A percentile compares a stretch with the other conserved stretches of the same genome.
These are phyloP conservation scores for Blastobotrys proliferans DNA, from an alignment of 1,139 yeast genomes.

Conservation along the genomic window DNA sequence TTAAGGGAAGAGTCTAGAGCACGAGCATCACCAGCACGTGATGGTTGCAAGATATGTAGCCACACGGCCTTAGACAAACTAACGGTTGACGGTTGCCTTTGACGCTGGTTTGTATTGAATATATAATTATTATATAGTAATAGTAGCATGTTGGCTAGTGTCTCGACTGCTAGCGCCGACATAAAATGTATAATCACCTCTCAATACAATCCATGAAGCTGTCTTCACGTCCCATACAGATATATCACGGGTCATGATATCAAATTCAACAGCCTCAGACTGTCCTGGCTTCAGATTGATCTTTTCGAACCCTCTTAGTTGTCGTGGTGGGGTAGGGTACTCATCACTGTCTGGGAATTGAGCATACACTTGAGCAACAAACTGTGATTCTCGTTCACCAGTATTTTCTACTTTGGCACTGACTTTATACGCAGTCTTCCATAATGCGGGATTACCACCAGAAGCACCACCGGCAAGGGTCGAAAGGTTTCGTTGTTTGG, in stretches of 20 bases:
- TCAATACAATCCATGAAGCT: slow-evolving; percentile 61
- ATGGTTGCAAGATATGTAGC: too few relatives aligned
- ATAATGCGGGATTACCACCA: slow-evolving; percentile 48
- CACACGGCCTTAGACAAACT: too few relatives aligned
- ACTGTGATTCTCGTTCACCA: slow-evolving; percentile 50
- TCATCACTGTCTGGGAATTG: slow-evolving; percentile 46
- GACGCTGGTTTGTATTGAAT: too few relatives aligned
- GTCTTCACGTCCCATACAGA: slow-evolving; percentile 55
- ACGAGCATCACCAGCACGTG: too few relatives aligned
- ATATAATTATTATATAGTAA: too few relatives aligned
- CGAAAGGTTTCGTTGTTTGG: slow-evolving; percentile 37
- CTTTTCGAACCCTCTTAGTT: slow-evolving; percentile 59
- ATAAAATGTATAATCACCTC: slow-evolving; percentile 53
- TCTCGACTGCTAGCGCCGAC: slow-evolving; percentile 53
- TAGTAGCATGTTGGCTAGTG: too few relatives aligned
- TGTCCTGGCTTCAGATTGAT: slow-evolving; percentile 43
- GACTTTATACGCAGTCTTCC: slow-evolving; percentile 46
- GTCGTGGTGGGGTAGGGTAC: slow-evolving; percentile 47
- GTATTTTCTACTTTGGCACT: slow-evolving; percentile 47
- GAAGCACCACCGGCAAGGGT: slow-evolving; percentile 55
- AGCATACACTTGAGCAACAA: slow-evolving; percentile 54
- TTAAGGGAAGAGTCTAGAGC: too few relatives aligned
- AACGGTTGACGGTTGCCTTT: too few relatives aligned
- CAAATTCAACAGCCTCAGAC: slow-evolving; percentile 40
- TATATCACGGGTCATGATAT: slow-evolving; percentile 51